Base-by-base conservation (phyloP, 305 asterid genomes). In the Fraxinus floribunda region DNA sequence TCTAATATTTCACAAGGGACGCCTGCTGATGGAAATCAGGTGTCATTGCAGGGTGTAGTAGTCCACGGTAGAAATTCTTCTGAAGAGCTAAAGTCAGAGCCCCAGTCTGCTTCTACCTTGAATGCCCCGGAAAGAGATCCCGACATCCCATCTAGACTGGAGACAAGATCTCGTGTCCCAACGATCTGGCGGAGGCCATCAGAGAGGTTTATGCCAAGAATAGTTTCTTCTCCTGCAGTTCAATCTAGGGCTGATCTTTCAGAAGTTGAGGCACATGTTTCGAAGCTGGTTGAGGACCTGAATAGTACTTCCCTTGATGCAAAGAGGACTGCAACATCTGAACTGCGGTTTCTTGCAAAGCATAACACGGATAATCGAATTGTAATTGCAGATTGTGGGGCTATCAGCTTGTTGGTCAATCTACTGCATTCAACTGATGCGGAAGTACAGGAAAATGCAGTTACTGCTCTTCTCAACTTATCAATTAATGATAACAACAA, bases 401-500 rank as follows among this genome's bases (percentile, higher is more conserved):
- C 94, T 83, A 92, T 93, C 80, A 78, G 22, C 89, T 81, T 90
- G 79, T 84, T 94, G 88, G 97, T 94, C 80, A 41, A 81, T 76
- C 93, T 94, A 80, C 98, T 94, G 24, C 88, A 83, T 39, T 93
- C 98, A 46, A 38, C 90, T 10, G 96, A 94, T 85, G 39, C 49
- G 62, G 85, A 84, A 73, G 88, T 91, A 39, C 98, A 93, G 84
- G 98, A 94, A 85, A 89, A 92, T 82, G 92, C 96, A 32, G 98
- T 94, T 22, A 94, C 98, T 38, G 98, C 98, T 80, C 98, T 95
- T 86, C 94, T 95, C 66, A 95, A 95, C 88, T 89, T 95, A 81
- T 95, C 98, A 57, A 95, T 93, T 60, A 92, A 92, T 49, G 97
- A 93, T 77, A 95, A 95, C 83, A 95, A 95, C 93, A 95, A 93